A percentile compares a stretch with the other conserved stretches of the same genome.
Conservation (phyloP, 2,329 filamentous ascomycete species). For the Pestalotiopsis sp. region DNA sequence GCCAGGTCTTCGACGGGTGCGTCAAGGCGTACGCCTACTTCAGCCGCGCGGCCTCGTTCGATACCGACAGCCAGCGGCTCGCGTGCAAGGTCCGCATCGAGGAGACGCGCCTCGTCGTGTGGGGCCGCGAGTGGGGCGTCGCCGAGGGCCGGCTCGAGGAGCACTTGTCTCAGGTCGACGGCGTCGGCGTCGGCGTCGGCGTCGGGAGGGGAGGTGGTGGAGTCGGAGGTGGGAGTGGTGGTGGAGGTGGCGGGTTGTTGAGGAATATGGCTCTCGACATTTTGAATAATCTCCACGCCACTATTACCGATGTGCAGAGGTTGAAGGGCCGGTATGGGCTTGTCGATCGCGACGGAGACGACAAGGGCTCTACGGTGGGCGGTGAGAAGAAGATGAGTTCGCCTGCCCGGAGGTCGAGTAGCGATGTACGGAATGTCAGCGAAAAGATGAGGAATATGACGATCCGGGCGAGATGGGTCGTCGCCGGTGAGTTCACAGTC, state of each 20-base stretch:
- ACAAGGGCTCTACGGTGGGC: neutral
- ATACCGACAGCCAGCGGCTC: slow-evolving; percentile 44
- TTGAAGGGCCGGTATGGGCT: slow-evolving; percentile 46
- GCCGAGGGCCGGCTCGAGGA: slow-evolving; percentile 46
- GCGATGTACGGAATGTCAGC: slow-evolving; percentile 23
- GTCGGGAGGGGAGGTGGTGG: neutral
- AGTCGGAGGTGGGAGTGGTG: slow-evolving; percentile 18
- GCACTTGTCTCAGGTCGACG: slow-evolving; percentile 37
- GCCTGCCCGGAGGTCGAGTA: slow-evolving; percentile 6
- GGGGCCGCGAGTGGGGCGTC: slow-evolving; percentile 52
- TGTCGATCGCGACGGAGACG: slow-evolving; percentile 26
- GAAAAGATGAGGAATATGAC: slow-evolving; percentile 37
- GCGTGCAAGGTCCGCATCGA: slow-evolving; percentile 53
- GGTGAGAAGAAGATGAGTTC: slow-evolving; percentile 6
- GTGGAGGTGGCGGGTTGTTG: slow-evolving; percentile 33
- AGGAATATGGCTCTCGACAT: slow-evolving; percentile 43
- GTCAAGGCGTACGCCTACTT: slow-evolving; percentile 49
- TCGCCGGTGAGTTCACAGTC: slow-evolving; percentile 34
- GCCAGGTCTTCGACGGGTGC: slow-evolving; percentile 50
- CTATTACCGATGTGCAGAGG: slow-evolving; percentile 47
- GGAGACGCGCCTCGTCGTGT: slow-evolving; percentile 50
- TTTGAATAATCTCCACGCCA: slow-evolving; percentile 43
- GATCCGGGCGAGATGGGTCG: slow-evolving; percentile 46
- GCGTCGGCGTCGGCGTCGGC: slow-evolving; percentile 22
- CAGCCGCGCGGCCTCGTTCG: slow-evolving; percentile 43